Evolutionary conservation across 2,329 filamentous ascomycete species (phyloP).

Genomic region (Colletotrichum spaethianum): DNA sequence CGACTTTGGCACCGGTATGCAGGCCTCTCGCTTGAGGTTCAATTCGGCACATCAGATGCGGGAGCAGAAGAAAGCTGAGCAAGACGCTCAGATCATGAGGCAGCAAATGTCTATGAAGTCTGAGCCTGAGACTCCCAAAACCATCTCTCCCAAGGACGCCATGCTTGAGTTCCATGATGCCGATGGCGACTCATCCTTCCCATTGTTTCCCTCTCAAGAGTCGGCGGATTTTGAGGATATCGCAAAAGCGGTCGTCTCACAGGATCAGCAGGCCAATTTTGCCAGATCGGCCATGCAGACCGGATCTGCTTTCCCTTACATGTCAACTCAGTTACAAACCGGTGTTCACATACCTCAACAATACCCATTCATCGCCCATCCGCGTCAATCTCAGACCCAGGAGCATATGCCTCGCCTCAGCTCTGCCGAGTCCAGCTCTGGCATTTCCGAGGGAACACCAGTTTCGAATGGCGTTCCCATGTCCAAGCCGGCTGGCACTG

Average conservation of each 20-base stretch:
- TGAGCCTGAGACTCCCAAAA: conserved; percentile 75
- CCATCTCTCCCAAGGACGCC: conserved; percentile 95
- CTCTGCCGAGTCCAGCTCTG: conserved; percentile 58
- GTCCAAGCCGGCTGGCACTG: conserved; percentile 71
- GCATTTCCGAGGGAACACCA: conserved; percentile 36
- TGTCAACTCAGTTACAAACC: conserved; percentile 54
- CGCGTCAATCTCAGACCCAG: conserved; percentile 48
- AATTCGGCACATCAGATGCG: conserved; percentile 71
- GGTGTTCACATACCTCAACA: conserved; percentile 63
- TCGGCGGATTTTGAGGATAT: conserved; percentile 60
- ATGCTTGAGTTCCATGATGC: conserved; percentile 86
- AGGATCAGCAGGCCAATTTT: conserved; percentile 10
- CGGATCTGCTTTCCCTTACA: conserved; percentile 44
- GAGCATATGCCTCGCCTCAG: conserved; percentile 57
- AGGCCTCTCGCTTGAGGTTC: conserved; percentile 49
- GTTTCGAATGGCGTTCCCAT: conserved; percentile 51
- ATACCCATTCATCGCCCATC: conserved; percentile 64
- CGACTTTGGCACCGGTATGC: conserved; percentile 56
- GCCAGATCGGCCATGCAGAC: not conserved
- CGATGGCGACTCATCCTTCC: conserved; percentile 78
- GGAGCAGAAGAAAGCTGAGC: conserved; percentile 73
- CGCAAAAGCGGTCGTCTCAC: conserved; percentile 43
- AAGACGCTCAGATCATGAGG: conserved; percentile 65
- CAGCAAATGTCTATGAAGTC: conserved; percentile 57
- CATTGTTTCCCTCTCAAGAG: conserved; percentile 79